phyloP scores from a whole-genome alignment of 208 protist species.

The Vickermania spadyakhi region DNA sequence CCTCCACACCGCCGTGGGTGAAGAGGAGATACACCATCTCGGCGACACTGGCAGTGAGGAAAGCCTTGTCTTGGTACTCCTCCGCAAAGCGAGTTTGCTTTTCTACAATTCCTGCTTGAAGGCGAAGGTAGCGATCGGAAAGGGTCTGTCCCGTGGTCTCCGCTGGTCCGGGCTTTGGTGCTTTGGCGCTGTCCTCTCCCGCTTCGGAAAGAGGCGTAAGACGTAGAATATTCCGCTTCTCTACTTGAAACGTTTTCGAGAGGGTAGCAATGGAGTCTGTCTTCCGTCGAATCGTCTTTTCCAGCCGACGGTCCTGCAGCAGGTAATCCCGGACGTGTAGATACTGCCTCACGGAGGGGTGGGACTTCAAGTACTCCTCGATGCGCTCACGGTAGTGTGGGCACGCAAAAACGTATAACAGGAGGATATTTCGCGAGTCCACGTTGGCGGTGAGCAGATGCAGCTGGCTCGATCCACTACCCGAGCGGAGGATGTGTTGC shows the following conservation, averaged over 20 bases:
- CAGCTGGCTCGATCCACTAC: not conserved
- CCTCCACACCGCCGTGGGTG: not conserved
- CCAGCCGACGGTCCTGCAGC: not conserved
- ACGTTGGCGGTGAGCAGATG: not conserved
- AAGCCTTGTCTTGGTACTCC: constrained; percentile 57
- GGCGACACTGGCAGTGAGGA: constrained; percentile 49
- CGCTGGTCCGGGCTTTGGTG: not conserved
- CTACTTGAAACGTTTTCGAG: not conserved
- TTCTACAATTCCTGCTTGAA: constrained; percentile 31
- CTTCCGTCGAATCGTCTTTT: not conserved
- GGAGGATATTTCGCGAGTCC: not conserved
- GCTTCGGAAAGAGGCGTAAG: not conserved
- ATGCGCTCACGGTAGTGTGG: not conserved
- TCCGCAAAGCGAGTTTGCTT: constrained; percentile 57
- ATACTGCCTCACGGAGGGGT: not conserved
- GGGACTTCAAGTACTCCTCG: not conserved
- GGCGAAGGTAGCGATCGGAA: constrained; percentile 6
- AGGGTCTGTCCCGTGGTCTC: not conserved
- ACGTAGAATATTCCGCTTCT: not conserved
- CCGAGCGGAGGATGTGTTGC: not conserved
- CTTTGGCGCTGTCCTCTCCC: not conserved
- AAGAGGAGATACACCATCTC: constrained; percentile 50
- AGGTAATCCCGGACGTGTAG: not conserved
- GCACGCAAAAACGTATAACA: not conserved
- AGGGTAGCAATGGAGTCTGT: not conserved